A percentile compares a stretch with the other conserved stretches of the same genome.
Conservation (phyloP, 148 eudicot genomes). For the Camellia granthamiana region DNA sequence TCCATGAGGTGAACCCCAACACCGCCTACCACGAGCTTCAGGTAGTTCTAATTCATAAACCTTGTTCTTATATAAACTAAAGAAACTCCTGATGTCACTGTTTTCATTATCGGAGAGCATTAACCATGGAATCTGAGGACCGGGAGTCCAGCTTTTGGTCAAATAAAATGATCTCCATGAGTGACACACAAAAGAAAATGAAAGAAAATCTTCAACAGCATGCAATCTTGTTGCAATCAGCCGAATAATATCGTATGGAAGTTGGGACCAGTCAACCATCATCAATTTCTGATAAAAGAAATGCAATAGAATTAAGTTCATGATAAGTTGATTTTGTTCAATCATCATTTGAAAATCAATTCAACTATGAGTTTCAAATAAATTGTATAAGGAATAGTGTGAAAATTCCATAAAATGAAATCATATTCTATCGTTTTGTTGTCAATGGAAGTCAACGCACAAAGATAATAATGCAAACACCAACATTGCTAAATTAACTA, state of each 20-base stretch:
- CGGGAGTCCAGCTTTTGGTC: constrained; percentile 10
- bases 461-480: too few species aligned
- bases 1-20: constrained; percentile 21
- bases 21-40: constrained; percentile 9
- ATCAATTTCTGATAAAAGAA: too few species aligned
- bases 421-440: too few species aligned
- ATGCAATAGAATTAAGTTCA: too few species aligned
- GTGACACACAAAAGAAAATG: constrained; percentile 16
- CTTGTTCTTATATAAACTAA: constrained; percentile 11
- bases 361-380: too few species aligned
- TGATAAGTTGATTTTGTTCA: too few species aligned
- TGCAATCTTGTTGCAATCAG: constrained; percentile 9
- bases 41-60: neutral
- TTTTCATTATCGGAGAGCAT: constrained; percentile 4
- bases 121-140: constrained; percentile 20
- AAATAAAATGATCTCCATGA: constrained; percentile 15
- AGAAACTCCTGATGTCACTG: constrained; percentile 3
- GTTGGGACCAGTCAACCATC: constrained; percentile 11
- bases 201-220: constrained; percentile 17
- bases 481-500: too few species aligned
- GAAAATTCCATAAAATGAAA: too few species aligned
- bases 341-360: too few species aligned
- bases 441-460: too few species aligned
- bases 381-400: too few species aligned
- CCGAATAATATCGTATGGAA: constrained; percentile 17